phyloP scores from a whole-genome alignment of 2,329 filamentous ascomycete species.

The Metarhizium rileyi region DNA sequence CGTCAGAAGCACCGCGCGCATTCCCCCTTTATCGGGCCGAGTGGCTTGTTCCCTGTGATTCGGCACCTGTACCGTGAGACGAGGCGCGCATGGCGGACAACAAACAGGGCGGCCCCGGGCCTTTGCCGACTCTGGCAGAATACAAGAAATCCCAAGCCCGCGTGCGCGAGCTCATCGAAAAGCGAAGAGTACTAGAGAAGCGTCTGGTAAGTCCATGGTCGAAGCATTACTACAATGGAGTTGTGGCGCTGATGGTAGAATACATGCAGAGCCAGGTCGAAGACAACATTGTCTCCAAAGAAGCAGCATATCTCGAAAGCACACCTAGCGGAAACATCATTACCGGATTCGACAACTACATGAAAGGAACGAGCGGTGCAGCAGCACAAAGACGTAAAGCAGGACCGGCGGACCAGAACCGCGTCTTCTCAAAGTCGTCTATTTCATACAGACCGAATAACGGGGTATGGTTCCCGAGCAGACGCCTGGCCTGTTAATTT shows the following conservation, averaged over 20 bases:
- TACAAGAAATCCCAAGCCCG: conserved; percentile 41
- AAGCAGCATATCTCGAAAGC: conserved; percentile 83
- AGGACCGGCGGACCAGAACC: conserved; percentile 57
- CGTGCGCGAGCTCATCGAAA: conserved; percentile 38
- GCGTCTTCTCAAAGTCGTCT: conserved; percentile 62
- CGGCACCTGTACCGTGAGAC: background rate
- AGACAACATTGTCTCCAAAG: conserved; percentile 73
- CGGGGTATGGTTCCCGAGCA: conserved; percentile 17
- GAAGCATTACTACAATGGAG: background rate
- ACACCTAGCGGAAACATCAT: conserved; percentile 90
- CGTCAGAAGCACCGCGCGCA: background rate
- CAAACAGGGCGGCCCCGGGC: conserved; percentile 17
- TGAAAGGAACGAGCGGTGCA: conserved; percentile 69
- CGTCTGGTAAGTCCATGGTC: conserved; percentile 23
- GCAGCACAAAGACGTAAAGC: conserved; percentile 55
- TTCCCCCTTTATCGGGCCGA: background rate
- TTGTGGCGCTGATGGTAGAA: conserved; percentile 23
- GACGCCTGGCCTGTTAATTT: background rate
- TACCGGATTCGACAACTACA: conserved; percentile 95
- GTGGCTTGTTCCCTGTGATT: background rate
- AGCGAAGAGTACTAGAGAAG: conserved; percentile 27
- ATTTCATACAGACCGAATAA: conserved; percentile 46
- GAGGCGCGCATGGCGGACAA: conserved; percentile 24
- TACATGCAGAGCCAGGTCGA: conserved; percentile 41
- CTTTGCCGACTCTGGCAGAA: conserved; percentile 31